These are phyloP conservation scores for Trichoderma sp. DNA, from an alignment of 2,329 filamentous ascomycete genomes.

Conservation along the genomic window DNA sequence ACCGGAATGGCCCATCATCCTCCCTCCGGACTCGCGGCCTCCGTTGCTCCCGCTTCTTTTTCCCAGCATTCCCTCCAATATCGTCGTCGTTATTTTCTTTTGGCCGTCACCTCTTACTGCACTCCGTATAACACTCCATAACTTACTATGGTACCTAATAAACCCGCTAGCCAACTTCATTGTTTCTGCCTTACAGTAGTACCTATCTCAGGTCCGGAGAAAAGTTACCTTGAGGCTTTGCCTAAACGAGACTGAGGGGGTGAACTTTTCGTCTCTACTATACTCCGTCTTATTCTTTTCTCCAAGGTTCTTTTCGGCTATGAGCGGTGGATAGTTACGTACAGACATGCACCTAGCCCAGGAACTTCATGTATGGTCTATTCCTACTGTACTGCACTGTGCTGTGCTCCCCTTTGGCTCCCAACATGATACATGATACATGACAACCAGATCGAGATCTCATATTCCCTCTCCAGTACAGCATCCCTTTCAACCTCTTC, in stretches of 20 bases:
- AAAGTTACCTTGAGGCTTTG: neutral
- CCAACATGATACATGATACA: neutral
- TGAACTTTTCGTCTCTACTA: neutral
- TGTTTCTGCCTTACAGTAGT: neutral
- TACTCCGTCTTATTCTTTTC: neutral
- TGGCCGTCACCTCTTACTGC: neutral
- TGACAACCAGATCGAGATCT: neutral
- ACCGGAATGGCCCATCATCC: neutral
- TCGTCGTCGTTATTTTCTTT: neutral
- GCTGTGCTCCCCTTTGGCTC: neutral
- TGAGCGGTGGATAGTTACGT: neutral
- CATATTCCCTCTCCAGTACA: neutral
- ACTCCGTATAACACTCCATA: neutral
- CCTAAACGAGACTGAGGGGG: neutral
- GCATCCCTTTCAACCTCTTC: neutral
- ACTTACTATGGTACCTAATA: neutral
- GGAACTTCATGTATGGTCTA: neutral
- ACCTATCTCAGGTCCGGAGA: neutral
- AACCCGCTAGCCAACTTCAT: neutral
- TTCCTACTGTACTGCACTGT: neutral
- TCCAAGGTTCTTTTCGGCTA: neutral
- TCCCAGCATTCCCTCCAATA: too few species aligned
- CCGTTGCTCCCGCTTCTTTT: neutral
- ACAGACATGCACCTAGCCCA: neutral
- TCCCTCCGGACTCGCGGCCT: neutral